Evolutionary conservation across 306 rosid species (phyloP).

Genomic region (Oxytropis ochrocephala): DNA sequence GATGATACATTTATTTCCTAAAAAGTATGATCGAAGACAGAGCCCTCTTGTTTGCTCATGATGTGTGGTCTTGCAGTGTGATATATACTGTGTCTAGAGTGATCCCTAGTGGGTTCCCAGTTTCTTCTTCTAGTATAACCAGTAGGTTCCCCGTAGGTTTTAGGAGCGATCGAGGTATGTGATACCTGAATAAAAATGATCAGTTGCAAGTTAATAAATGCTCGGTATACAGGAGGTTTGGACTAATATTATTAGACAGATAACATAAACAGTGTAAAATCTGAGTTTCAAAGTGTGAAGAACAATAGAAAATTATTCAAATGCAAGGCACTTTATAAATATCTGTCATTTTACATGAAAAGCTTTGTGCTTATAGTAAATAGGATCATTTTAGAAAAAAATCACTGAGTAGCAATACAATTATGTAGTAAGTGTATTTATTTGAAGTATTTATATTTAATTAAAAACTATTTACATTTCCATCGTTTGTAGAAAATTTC

Average conservation of each 20-base stretch:
- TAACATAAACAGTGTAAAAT: background rate
- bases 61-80: background rate
- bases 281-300: background rate
- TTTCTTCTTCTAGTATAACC: conserved; percentile 71
- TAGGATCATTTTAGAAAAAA: background rate
- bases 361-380: background rate
- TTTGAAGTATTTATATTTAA: too few species aligned
- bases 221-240: background rate
- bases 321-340: background rate
- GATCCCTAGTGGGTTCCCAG: conserved; percentile 48
- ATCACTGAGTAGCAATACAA: background rate
- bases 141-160: conserved; percentile 53
- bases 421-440: too few species aligned
- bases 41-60: conserved; percentile 17
- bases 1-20: background rate
- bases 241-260: background rate
- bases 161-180: conserved; percentile 72
- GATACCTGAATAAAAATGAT: conserved; percentile 51
- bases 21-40: background rate
- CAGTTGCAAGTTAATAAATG: conserved; percentile 15
- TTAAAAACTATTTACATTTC: too few species aligned
- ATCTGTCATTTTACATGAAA: background rate
- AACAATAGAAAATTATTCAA: background rate
- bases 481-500: too few species aligned
- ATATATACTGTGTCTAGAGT: conserved; percentile 34